phyloP scores from a whole-genome alignment of 2,329 filamentous ascomycete species.

The Penicillium polonicum region DNA sequence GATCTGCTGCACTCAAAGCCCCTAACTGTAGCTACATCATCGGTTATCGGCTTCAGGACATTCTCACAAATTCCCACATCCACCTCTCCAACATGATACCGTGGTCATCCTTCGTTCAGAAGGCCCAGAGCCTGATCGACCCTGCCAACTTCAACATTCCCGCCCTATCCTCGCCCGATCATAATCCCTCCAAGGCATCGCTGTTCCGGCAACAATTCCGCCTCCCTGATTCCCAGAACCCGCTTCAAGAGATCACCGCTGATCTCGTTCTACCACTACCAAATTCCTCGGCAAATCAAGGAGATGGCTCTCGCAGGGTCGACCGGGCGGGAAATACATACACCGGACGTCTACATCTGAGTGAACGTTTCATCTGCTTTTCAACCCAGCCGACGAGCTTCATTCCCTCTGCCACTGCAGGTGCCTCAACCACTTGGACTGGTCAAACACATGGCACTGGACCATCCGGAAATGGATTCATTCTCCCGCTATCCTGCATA shows the following conservation, averaged over 20 bases:
- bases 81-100: constrained; percentile 54
- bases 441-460: constrained; percentile 91
- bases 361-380: constrained; percentile 94
- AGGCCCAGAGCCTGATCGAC: constrained; percentile 93
- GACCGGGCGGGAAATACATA: constrained; percentile 77
- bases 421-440: constrained; percentile 78
- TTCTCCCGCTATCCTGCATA: constrained; percentile 86
- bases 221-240: constrained; percentile 85
- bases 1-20: constrained; percentile 21
- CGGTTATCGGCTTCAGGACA: constrained; percentile 9
- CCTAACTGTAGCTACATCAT: constrained; percentile 28
- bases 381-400: constrained; percentile 91
- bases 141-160: constrained; percentile 75
- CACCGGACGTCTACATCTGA: constrained; percentile 86
- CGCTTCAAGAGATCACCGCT: constrained; percentile 92
- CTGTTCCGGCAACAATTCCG: constrained; percentile 97
- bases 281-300: constrained; percentile 57
- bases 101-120: constrained; percentile 82
- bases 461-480: constrained; percentile 93
- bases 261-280: constrained; percentile 83
- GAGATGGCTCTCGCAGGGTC: constrained; percentile 57
- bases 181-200: constrained; percentile 82
- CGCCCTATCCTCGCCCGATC: constrained; percentile 69
- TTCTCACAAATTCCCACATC: not conserved
- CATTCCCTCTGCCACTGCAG: constrained; percentile 72